phyloP scores from a whole-genome alignment of 2,329 filamentous ascomycete species.

The Trichoderma sp. region DNA sequence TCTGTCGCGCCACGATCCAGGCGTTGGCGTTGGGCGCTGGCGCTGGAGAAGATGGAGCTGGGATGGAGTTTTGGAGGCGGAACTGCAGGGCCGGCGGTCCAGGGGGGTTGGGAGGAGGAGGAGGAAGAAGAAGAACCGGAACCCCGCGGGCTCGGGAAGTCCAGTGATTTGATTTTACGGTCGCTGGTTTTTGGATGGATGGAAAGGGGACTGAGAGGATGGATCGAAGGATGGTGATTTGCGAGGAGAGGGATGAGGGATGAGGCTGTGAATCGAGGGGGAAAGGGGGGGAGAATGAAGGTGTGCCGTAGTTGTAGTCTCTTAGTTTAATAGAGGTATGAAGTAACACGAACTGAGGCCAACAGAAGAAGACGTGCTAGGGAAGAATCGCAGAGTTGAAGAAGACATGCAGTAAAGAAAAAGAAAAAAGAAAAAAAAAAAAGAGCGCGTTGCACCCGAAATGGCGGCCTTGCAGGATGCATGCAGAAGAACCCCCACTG shows the following conservation, averaged over 20 bases:
- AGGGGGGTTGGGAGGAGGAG: not conserved
- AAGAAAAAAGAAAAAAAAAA: not conserved
- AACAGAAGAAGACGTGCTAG: not conserved
- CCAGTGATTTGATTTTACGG: not conserved
- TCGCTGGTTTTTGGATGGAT: not conserved
- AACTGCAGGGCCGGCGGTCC: not conserved
- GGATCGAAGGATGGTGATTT: not conserved
- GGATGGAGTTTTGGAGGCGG: conserved; percentile 3
- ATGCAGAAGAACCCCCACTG: conserved; percentile 9
- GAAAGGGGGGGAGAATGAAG: not conserved
- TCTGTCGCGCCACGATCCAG: not conserved
- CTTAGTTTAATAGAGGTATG: too few relatives aligned
- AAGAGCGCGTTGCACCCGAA: not conserved
- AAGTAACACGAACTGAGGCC: too few relatives aligned
- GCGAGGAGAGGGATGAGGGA: not conserved
- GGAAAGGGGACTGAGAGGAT: not conserved
- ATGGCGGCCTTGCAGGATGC: conserved; percentile 8
- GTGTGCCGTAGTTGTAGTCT: not conserved
- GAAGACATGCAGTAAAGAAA: not conserved
- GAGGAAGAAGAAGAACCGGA: not conserved
- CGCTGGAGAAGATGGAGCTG: not conserved
- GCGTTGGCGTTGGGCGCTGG: not conserved
- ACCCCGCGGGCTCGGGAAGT: conserved; percentile 4
- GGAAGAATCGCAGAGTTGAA: too few relatives aligned
- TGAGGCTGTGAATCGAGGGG: too few relatives aligned